A percentile compares a stretch with the other conserved stretches of the same genome.
phyloP scores from a whole-genome alignment of 768 basidiomycete genomes.

The Leccinum aurantiacum region DNA sequence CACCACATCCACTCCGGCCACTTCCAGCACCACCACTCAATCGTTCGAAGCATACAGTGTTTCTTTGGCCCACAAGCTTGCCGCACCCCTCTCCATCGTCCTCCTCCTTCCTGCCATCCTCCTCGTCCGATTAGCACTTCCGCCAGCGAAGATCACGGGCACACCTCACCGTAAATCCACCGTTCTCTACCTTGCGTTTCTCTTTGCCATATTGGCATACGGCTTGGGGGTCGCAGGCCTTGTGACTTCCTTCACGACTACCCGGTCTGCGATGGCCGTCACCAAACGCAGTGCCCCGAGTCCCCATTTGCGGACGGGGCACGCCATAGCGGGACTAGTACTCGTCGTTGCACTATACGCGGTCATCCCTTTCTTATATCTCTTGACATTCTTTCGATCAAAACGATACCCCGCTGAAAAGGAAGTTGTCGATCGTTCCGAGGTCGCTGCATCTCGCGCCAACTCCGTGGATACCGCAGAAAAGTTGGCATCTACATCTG shows the following conservation, averaged over 20 bases:
- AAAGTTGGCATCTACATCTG: conserved; percentile 36
- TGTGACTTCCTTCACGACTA: conserved; percentile 60
- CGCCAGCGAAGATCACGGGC: conserved; percentile 31
- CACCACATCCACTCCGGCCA: conserved; percentile 4
- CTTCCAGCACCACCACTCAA: conserved; percentile 14
- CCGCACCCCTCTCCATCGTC: conserved; percentile 49
- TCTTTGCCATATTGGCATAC: conserved; percentile 49
- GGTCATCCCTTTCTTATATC: conserved; percentile 43
- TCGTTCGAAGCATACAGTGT: conserved; percentile 38
- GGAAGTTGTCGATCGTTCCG: conserved; percentile 24
- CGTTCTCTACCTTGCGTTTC: conserved; percentile 37
- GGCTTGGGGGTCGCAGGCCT: conserved; percentile 64
- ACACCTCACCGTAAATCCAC: conserved; percentile 23
- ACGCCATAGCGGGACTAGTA: conserved; percentile 63
- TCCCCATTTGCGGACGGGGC: conserved; percentile 51
- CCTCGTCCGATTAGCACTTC: conserved; percentile 41
- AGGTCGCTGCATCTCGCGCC: conserved; percentile 29
- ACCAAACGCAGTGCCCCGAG: conserved; percentile 35
- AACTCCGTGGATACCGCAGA: conserved; percentile 43
- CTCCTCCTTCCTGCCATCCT: conserved; percentile 44
- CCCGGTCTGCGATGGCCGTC: conserved; percentile 31
- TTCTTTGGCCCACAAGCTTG: conserved; percentile 46
- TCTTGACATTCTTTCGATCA: conserved; percentile 30
- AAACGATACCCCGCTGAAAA: conserved; percentile 16
- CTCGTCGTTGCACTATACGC: conserved; percentile 64